phyloP scores from a whole-genome alignment of 495 filamentous ascomycete genomes.

The Trichoderma gamsii region DNA sequence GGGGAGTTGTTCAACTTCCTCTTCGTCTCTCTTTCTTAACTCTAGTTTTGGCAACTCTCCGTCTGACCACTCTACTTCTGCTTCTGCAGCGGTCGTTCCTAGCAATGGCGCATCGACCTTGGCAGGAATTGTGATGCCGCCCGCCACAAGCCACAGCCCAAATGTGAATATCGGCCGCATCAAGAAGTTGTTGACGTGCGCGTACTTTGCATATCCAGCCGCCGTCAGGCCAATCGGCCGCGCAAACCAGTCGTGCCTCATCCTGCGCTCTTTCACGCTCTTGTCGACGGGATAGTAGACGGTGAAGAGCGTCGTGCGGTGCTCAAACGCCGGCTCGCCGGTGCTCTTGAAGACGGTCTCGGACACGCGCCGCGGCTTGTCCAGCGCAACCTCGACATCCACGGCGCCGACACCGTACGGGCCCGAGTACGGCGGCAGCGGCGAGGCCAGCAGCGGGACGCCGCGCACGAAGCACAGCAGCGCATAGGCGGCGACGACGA shows the following conservation, averaged over 20 bases:
- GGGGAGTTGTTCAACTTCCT: constrained; percentile 27
- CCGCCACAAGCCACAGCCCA: constrained; percentile 32
- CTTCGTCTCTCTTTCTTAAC: constrained; percentile 17
- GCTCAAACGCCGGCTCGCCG: constrained; percentile 35
- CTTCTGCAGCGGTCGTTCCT: constrained; percentile 22
- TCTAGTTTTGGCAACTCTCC: too few relatives aligned
- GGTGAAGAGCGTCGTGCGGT: constrained; percentile 44
- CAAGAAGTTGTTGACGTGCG: constrained; percentile 37
- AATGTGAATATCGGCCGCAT: constrained; percentile 32
- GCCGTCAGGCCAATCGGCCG: constrained; percentile 43
- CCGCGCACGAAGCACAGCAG: constrained; percentile 36
- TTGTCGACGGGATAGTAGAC: constrained; percentile 42
- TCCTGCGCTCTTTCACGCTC: constrained; percentile 20
- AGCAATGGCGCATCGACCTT: constrained; percentile 38
- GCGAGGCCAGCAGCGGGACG: constrained; percentile 36
- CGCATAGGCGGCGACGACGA: constrained; percentile 24
- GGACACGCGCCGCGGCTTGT: constrained; percentile 28
- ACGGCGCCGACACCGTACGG: constrained; percentile 41
- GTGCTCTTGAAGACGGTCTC: constrained; percentile 32
- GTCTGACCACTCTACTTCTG: background rate
- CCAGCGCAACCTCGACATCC: constrained; percentile 41
- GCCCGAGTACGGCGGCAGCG: constrained; percentile 43
- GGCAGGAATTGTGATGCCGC: constrained; percentile 39
- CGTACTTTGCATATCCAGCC: constrained; percentile 44
- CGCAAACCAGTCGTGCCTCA: constrained; percentile 44